A percentile compares a stretch with the other conserved stretches of the same genome.
phyloP scores from a whole-genome alignment of 805 yeast genomes.

The Kazachstania africana region DNA sequence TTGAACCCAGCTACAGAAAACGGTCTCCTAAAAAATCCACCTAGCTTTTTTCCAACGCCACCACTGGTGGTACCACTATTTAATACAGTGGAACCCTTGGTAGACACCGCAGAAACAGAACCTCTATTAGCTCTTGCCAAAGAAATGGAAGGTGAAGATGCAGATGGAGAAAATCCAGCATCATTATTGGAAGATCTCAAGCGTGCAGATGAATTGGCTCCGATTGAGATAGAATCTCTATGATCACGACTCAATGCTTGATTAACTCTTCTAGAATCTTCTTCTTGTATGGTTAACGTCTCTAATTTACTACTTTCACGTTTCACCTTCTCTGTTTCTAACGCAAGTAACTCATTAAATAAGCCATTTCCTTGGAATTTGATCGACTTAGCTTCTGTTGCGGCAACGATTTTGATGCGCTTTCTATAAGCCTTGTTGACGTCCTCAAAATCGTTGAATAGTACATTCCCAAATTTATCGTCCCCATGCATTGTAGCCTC shows the following conservation, averaged over 20 bases:
- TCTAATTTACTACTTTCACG: constrained; percentile 41
- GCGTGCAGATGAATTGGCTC: no score
- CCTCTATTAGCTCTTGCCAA: constrained; percentile 9
- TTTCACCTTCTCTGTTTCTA: constrained; percentile 40
- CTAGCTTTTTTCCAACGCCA: constrained; percentile 34
- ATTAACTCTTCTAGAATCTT: constrained; percentile 25
- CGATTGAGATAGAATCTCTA: constrained; percentile 11
- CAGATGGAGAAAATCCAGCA: constrained; percentile 1
- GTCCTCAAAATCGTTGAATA: constrained; percentile 22
- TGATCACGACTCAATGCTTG: constrained; percentile 17
- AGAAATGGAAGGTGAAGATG: constrained; percentile 3
- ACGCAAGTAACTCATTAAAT: constrained; percentile 34
- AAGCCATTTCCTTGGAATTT: constrained; percentile 29
- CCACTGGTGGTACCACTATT: constrained; percentile 9
- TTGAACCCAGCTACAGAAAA: constrained; percentile 40
- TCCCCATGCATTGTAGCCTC: background rate
- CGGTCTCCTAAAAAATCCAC: constrained; percentile 54
- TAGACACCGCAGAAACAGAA: constrained; percentile 5
- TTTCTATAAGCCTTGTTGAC: constrained; percentile 15
- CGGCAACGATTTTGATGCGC: constrained; percentile 30
- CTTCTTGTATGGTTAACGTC: constrained; percentile 27
- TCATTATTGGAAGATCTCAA: constrained; percentile 1
- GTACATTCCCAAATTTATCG: constrained; percentile 6
- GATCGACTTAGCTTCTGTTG: constrained; percentile 32
- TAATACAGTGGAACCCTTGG: constrained; percentile 6